A percentile compares a stretch with the other conserved stretches of the same genome.
Conservation (phyloP, 345 rosid genomes). For the Rhizophora apiculata region DNA sequence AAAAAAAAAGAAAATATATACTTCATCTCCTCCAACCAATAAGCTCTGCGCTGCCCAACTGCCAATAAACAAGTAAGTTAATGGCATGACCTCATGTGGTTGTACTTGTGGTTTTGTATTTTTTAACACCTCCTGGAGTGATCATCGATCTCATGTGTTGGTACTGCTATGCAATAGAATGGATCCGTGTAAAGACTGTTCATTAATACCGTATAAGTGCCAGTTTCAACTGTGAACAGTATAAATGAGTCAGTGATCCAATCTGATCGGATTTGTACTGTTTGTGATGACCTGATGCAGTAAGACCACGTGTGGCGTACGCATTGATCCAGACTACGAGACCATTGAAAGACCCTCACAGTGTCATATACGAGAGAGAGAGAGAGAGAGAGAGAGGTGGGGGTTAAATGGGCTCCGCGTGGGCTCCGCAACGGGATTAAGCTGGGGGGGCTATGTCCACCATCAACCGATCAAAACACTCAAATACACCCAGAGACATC, state of each 20-base stretch:
- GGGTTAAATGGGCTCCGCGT: not conserved
- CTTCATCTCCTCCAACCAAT: too few species aligned
- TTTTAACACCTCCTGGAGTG: too few species aligned
- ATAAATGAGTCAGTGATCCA: not conserved
- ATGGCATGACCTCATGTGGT: too few species aligned
- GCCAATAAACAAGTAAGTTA: too few species aligned
- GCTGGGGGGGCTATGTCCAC: conserved; percentile 34
- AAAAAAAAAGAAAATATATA: too few species aligned
- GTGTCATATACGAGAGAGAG: not conserved
- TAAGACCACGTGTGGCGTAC: conserved; percentile 31
- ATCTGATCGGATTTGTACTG: conserved; percentile 23
- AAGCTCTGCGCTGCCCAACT: too few species aligned
- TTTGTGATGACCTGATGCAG: conserved; percentile 36
- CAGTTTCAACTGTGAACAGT: conserved; percentile 53
- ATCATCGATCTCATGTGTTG: too few species aligned
- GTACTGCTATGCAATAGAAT: too few species aligned
- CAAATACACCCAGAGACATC: not conserved
- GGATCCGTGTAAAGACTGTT: conserved; percentile 3
- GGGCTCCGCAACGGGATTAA: conserved; percentile 17
- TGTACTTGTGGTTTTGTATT: too few species aligned
- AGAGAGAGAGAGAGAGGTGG: not conserved
- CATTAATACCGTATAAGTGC: conserved; percentile 5
- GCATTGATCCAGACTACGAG: not conserved
- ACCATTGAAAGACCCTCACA: not conserved
- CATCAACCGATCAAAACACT: not conserved